Conservation (phyloP, 2,329 filamentous ascomycete species). For the Penicillium sp. region DNA sequence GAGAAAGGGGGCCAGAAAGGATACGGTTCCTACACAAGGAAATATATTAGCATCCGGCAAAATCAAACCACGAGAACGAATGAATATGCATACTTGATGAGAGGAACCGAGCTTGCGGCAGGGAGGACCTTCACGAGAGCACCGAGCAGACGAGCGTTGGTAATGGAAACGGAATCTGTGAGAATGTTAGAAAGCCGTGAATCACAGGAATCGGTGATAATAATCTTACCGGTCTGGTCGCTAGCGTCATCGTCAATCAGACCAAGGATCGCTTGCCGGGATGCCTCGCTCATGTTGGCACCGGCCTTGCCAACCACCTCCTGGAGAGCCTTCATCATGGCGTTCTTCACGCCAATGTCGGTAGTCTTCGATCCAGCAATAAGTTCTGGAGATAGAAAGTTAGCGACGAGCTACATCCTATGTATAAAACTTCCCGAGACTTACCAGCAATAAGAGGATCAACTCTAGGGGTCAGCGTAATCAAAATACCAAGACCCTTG, state of each 20-base stretch:
- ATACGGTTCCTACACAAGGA: slow-evolving; percentile 68
- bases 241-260: slow-evolving; percentile 84
- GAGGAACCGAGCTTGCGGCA: slow-evolving; percentile 60
- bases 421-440: slow-evolving; percentile 7
- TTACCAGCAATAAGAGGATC: slow-evolving; percentile 77
- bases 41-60: slow-evolving; percentile 29
- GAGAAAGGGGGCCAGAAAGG: slow-evolving; percentile 71
- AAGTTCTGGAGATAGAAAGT: slow-evolving; percentile 60
- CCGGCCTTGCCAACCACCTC: slow-evolving; percentile 96
- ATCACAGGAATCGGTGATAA: neutral
- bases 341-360: slow-evolving; percentile 82
- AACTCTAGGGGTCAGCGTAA: slow-evolving; percentile 91
- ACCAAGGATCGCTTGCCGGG: slow-evolving; percentile 77
- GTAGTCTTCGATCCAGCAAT: slow-evolving; percentile 92
- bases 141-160: slow-evolving; percentile 84
- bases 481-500: slow-evolving; percentile 89
- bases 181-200: slow-evolving; percentile 21
- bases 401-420: neutral
- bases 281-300: slow-evolving; percentile 88
- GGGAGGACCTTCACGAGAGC: slow-evolving; percentile 85
- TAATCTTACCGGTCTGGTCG: slow-evolving; percentile 61
- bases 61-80: neutral
- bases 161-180: slow-evolving; percentile 70
- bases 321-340: slow-evolving; percentile 95
- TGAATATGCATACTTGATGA: slow-evolving; percentile 53